Evolutionary conservation across 2,329 filamentous ascomycete genomes (phyloP).

Genomic region (Apiospora pterosperma): DNA sequence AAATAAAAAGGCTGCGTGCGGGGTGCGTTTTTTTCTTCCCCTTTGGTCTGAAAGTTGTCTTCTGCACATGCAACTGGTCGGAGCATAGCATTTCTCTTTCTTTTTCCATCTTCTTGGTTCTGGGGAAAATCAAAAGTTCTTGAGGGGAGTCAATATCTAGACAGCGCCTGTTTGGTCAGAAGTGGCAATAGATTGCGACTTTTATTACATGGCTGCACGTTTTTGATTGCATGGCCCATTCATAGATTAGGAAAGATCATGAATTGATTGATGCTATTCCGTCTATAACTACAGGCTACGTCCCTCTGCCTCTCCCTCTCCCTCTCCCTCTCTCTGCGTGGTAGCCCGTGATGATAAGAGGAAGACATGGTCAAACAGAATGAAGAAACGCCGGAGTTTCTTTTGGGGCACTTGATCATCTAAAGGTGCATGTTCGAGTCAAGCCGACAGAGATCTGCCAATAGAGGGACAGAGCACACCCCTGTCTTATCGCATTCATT

Average conservation of each 20-base stretch:
- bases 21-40: neutral
- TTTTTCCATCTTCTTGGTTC: neutral
- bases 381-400: neutral
- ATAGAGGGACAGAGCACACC: neutral
- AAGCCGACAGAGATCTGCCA: neutral
- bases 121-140: neutral
- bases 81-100: neutral
- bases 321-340: neutral
- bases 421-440: neutral
- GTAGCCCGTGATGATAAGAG: neutral
- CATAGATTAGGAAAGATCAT: neutral
- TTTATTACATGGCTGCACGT: neutral
- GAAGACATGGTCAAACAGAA: neutral
- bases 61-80: neutral
- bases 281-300: too few species aligned
- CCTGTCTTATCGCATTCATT: neutral
- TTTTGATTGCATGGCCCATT: neutral
- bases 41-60: neutral
- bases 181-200: neutral
- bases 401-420: neutral
- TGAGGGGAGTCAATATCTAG: neutral
- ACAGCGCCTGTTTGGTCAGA: constrained; percentile 1
- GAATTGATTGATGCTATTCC: neutral
- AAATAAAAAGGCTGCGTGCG: neutral
- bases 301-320: neutral